Percentiles rank a stretch among this genome's conserved stretches.
These are phyloP conservation scores for Perkinsus chesapeaki DNA, from an alignment of 169 alveolate genomes.

Conservation along the genomic window DNA sequence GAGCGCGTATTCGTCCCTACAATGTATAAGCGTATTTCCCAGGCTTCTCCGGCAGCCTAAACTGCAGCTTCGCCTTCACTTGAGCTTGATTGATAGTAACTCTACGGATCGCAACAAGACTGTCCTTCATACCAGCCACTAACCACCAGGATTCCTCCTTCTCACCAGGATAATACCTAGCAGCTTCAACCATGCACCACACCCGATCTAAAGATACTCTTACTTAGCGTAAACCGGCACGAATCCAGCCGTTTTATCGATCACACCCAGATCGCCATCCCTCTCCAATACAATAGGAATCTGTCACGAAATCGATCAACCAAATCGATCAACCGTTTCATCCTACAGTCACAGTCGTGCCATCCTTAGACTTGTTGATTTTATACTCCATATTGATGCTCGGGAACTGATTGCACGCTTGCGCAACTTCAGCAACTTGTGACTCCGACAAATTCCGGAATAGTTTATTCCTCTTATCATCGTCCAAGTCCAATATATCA, in stretches of 20 bases:
- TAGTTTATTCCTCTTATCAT: slow-evolving; percentile 76
- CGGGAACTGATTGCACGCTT: slow-evolving; percentile 78
- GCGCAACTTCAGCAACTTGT: slow-evolving; percentile 69
- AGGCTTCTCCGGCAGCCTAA: slow-evolving; percentile 63
- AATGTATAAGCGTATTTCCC: slow-evolving; percentile 57
- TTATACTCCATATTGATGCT: slow-evolving; percentile 56
- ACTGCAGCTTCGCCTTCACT: slow-evolving; percentile 55
- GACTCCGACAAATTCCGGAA: slow-evolving; percentile 55
- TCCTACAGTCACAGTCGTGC: slow-evolving; percentile 28
- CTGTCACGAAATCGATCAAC: neutral
- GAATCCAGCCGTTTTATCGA: slow-evolving; percentile 27
- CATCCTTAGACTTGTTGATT: slow-evolving; percentile 23
- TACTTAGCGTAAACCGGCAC: slow-evolving; percentile 33
- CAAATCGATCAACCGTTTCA: too few species aligned
- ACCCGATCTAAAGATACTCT: neutral
- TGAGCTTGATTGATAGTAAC: slow-evolving; percentile 52
- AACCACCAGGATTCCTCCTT: slow-evolving; percentile 99
- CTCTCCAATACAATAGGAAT: slow-evolving; percentile 32
- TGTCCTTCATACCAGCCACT: slow-evolving; percentile 81
- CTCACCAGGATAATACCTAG: slow-evolving; percentile 80
- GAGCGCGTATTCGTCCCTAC: too few species aligned
- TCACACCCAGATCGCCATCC: slow-evolving; percentile 31
- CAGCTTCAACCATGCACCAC: slow-evolving; percentile 27
- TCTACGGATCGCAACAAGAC: slow-evolving; percentile 75
- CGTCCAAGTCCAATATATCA: slow-evolving; percentile 92